A percentile compares a stretch with the other conserved stretches of the same genome.
phyloP scores from a whole-genome alignment of 768 basidiomycete genomes.

The Calocybe gangraenosa region DNA sequence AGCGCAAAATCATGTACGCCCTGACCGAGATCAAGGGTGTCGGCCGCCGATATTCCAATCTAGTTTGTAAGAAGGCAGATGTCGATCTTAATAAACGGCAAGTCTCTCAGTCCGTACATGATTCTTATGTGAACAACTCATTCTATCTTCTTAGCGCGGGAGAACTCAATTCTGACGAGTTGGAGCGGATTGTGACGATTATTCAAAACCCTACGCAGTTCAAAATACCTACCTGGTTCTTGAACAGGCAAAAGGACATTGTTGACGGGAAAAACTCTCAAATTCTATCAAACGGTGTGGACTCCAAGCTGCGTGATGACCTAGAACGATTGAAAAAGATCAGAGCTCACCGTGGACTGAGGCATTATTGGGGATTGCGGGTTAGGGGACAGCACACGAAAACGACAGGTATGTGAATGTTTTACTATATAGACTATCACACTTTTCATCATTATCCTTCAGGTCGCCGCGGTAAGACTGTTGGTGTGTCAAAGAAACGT shows the following conservation, averaged over 20 bases:
- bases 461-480: slow-evolving; percentile 95
- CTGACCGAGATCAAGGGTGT: slow-evolving; percentile 99
- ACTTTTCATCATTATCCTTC: slow-evolving; percentile 7
- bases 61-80: slow-evolving; percentile 99
- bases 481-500: slow-evolving; percentile 93
- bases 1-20: slow-evolving; percentile 99
- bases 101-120: slow-evolving; percentile 19
- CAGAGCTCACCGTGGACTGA: slow-evolving; percentile 89
- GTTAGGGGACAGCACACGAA: slow-evolving; percentile 99
- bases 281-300: slow-evolving; percentile 93
- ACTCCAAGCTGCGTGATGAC: slow-evolving; percentile 98
- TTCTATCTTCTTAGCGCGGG: slow-evolving; percentile 79
- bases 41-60: slow-evolving; percentile 95
- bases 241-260: slow-evolving; percentile 99
- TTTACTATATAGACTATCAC: not conserved
- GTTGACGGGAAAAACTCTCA: slow-evolving; percentile 96
- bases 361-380: slow-evolving; percentile 92
- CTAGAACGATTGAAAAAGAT: slow-evolving; percentile 99
- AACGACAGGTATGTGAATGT: slow-evolving; percentile 75
- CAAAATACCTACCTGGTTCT: slow-evolving; percentile 99
- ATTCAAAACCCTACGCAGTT: slow-evolving; percentile 99
- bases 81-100: slow-evolving; percentile 98
- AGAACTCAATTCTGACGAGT: slow-evolving; percentile 98
- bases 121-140: not conserved
- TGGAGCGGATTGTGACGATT: slow-evolving; percentile 98